These are phyloP conservation scores for Fagus sylvatica DNA, from an alignment of 306 rosid species.

Conservation along the genomic window DNA sequence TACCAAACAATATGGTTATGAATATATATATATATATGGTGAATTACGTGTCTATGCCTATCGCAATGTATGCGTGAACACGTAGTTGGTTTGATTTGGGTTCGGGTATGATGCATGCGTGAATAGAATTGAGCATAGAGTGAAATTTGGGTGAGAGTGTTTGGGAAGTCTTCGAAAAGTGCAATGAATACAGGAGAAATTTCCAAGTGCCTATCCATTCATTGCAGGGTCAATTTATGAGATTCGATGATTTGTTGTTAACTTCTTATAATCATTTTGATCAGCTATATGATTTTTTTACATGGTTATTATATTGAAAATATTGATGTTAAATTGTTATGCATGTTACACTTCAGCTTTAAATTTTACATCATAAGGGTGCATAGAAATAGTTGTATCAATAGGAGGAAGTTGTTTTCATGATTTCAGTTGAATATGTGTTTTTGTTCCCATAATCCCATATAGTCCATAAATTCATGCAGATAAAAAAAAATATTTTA, in stretches of 20 bases:
- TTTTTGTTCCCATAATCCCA: background rate
- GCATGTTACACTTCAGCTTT: background rate
- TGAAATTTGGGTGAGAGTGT: too few relatives aligned
- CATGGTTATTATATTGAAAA: background rate
- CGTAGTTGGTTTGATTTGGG: too few relatives aligned
- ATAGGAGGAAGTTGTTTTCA: background rate
- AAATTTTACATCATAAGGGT: background rate
- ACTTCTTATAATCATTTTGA: background rate
- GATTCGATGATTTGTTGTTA: background rate
- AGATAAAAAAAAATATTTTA: background rate
- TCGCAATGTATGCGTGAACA: too few relatives aligned
- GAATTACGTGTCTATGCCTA: too few relatives aligned
- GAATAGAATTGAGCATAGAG: too few relatives aligned
- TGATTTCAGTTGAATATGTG: background rate
- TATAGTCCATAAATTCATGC: background rate
- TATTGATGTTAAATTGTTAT: background rate
- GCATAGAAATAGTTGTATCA: background rate
- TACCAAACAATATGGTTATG: too few relatives aligned
- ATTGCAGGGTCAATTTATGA: background rate
- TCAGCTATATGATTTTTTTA: background rate
- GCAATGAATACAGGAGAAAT: too few relatives aligned
- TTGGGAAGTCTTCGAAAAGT: too few relatives aligned
- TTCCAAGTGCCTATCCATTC: background rate
- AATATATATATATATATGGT: too few relatives aligned
- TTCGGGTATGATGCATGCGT: too few relatives aligned